Evolutionary conservation across 768 basidiomycete genomes (phyloP), one percentile per base, ranked within the genome.

Genomic region (Agrocybe praecox): DNA sequence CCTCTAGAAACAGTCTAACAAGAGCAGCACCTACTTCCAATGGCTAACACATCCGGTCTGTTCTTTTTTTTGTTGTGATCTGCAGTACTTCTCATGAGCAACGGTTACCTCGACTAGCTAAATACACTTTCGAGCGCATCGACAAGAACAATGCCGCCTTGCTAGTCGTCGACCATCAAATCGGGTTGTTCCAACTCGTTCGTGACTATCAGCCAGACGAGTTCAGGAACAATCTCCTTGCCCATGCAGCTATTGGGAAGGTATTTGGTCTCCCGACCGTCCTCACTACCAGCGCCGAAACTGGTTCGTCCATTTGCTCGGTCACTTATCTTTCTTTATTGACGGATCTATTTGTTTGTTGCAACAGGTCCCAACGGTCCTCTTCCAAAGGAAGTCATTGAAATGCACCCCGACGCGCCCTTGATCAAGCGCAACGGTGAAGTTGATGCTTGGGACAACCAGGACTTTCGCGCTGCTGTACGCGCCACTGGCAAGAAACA

Each of bases 391-490:
- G 80, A 81, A 57, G 74, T 82, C 33, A 23, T 73, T 15, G 75
- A 69, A 1, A 74, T 81, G 76, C 75, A 81, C 54, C 76, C 78
- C 1, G 62, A 76, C 49, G 77, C 77, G 0, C 71, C 79, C 14
- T 63, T 73, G 57, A 76, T 81, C 69, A 77, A 75, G 66, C 72
- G 81, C 15, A 65, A 76, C 22, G 81, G 79, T 2, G 79, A 82
- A 62, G 80, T 82, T 14, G 68, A 82, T 53, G 80, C 81, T 9
- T 82, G 81, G 81, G 80, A 82, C 61, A 81, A 79, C 62, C 54
- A 66, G 6, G 79, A 79, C 52, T 80, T 82, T 71, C 69, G 75
- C 36, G 68, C 67, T 1, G 80, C 80, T 18, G 78, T 82, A 15
- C 64, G 72, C 45, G 78, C 79, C 1, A 79, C 79, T 7, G 79